Evolutionary conservation across 2,329 filamentous ascomycete genomes (phyloP), one percentile per base, ranked within the genome.

Genomic region (Epichloe festucae): DNA sequence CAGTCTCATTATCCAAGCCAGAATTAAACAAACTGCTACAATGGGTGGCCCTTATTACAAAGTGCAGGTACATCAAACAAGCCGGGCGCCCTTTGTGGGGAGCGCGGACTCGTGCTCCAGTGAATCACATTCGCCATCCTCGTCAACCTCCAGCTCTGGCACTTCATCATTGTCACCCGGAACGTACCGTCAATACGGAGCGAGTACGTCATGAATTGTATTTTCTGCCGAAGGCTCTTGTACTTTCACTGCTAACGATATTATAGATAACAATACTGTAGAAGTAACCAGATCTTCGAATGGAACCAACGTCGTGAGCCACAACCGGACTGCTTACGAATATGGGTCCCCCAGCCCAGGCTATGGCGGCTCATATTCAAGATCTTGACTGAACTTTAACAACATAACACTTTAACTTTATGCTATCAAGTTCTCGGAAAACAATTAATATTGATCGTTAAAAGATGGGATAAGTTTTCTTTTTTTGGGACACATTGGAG

Each of bases 41-140:
- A 62, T 66, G 60, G 56, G 55, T 53, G 55, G 55, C 48, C 56
- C 55, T 45, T 59, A 63, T 45, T 59, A 63, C 56, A 55, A 55
- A 41, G 60, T 65, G 48, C 57, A 67, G 50, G 59, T 68, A 52
- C 67, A 68, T 56, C 65, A 68, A 56, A 56, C 58, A 52, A 58
- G 56, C 49, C 59, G 59, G 46, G 59, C 57, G 49, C 55, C 63
- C 50, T 65, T 63, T 19, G 58, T 62, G 40, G 57, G 55, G 52
- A 61, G 59, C 57, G 63, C 63, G 31, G 63, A 57, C 40, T 43
- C 48, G 17, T 38, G 11, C 15, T 50, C 49, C 23, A 56, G 50
- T 52, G 54, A 58, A 38, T 62, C 58, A 2, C 60, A 61, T 35
- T 58, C 55, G 55, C 45, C 56, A 15, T 31, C 42, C 7, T 31